These are phyloP conservation scores for Symbiotaphrina buchneri DNA, from an alignment of 495 filamentous ascomycete species.

Conservation along the genomic window DNA sequence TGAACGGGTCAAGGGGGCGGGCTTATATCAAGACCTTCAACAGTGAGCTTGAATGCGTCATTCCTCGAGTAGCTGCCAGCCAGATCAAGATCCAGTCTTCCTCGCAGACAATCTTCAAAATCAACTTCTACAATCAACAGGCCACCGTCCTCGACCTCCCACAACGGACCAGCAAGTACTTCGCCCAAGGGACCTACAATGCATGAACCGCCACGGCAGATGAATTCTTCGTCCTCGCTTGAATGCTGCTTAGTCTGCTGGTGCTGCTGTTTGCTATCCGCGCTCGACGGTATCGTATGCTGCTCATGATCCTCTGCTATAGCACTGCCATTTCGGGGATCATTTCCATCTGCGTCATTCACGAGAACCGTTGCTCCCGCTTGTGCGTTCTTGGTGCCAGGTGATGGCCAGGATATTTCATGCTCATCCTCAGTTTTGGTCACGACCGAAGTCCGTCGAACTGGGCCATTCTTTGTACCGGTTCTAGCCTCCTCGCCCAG, in stretches of 20 bases:
- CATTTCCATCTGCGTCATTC: neutral
- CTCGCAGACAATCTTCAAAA: constrained; percentile 39
- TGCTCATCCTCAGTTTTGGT: constrained; percentile 24
- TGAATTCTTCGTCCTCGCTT: constrained; percentile 21
- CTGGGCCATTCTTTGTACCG: neutral
- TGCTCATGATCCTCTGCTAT: constrained; percentile 14
- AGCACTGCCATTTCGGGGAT: no score
- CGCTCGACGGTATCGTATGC: constrained; percentile 18
- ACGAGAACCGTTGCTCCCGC: neutral
- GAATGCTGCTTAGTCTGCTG: neutral
- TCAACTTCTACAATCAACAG: constrained; percentile 28
- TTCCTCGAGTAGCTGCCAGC: constrained; percentile 18
- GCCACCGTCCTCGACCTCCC: constrained; percentile 48
- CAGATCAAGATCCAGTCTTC: constrained; percentile 29
- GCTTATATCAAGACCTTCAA: constrained; percentile 2
- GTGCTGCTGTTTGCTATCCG: no score
- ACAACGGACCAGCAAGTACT: constrained; percentile 57
- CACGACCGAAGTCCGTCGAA: constrained; percentile 11
- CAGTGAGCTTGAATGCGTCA: constrained; percentile 2
- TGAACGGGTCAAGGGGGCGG: constrained; percentile 1
- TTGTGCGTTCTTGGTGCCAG: neutral
- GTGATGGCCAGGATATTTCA: constrained; percentile 26
- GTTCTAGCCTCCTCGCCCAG: neutral
- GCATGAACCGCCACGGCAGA: constrained; percentile 56
- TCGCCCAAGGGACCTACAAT: constrained; percentile 65